Evolutionary conservation across 2,329 filamentous ascomycete genomes (phyloP), one percentile per base, ranked within the genome.

Genomic region (Claviceps sp.): DNA sequence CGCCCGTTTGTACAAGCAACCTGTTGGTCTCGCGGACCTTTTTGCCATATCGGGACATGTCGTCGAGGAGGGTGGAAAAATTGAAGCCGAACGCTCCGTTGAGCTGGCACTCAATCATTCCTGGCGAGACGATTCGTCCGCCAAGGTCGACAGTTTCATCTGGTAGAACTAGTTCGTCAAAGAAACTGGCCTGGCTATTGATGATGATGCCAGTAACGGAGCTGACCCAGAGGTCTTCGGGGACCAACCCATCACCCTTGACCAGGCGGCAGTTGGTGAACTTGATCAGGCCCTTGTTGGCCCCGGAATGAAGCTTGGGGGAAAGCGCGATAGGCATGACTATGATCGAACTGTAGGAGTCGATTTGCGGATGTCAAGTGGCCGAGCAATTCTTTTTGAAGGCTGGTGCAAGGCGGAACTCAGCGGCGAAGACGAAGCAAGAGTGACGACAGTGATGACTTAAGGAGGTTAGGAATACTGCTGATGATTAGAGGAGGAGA

Each of bases 1-100:
- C 88, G 47, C 90, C 89, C 1, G 86, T 94, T 59, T 79, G 71
- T 34, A 89, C 76, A 50, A 96, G 73, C 34, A 78, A 75, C 57
- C 73, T 79, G 67, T 93, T 93, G 55, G 91, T 75, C 53, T 81
- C 73, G 56, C 74, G 74, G 48, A 95, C 71, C n/a, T 80, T 82
- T 65, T 87, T 84, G 53, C 79, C 78, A 61, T 94, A 95, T 50
- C 77, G 74, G 34, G 74, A 69, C 67, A 78, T 80, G 60, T 85
- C 79, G 16, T 82, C 75, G n/a, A 86, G 80, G 9, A 88, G 74
- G 1, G 82, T 81, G 3, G 88, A 93, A 66, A 94, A 95, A 71
- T 95, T 91, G 73, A 95, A 94, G 52, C 89, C 89, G 61, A 89
- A 91, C 9, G 86, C 89, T 47, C 90, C 90, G 62, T 96, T 96